Evolutionary conservation across 1,284 basidiomycete species (phyloP).

Genomic region (Stygiomarasmius scandens): DNA sequence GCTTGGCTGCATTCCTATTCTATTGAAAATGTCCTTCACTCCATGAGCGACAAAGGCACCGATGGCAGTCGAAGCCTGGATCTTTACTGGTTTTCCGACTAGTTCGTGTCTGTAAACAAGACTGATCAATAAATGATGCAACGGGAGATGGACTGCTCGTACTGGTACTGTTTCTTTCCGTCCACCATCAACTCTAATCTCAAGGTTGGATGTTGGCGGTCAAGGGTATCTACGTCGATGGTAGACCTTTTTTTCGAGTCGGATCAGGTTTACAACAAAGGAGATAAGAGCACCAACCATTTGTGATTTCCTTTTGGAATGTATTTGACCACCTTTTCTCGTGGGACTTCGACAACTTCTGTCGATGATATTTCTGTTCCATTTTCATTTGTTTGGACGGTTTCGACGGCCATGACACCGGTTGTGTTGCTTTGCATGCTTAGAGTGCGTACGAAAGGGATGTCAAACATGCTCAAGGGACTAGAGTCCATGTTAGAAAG

Average conservation of each 20-base stretch:
- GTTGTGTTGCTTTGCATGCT: slow-evolving; percentile 39
- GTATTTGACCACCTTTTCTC: slow-evolving; percentile 70
- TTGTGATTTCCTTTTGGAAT: slow-evolving; percentile 64
- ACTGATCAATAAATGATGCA: not conserved
- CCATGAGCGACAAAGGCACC: slow-evolving; percentile 50
- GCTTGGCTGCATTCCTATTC: slow-evolving; percentile 54
- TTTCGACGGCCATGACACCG: not conserved
- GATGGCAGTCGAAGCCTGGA: slow-evolving; percentile 47
- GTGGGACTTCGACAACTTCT: slow-evolving; percentile 41
- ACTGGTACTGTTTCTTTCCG: slow-evolving; percentile 65
- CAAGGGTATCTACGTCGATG: slow-evolving; percentile 74
- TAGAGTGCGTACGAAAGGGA: slow-evolving; percentile 61
- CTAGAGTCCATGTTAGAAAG: slow-evolving; percentile 29
- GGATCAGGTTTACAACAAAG: not conserved
- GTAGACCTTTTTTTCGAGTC: slow-evolving; percentile 51
- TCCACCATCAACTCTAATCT: slow-evolving; percentile 66
- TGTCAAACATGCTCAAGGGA: slow-evolving; percentile 76
- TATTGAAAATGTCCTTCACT: slow-evolving; percentile 56
- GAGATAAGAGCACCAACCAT: slow-evolving; percentile 42
- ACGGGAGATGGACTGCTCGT: slow-evolving; percentile 20
- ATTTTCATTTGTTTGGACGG: not conserved
- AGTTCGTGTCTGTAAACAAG: slow-evolving; percentile 42
- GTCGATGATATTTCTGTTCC: not conserved
- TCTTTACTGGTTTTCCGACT: slow-evolving; percentile 49
- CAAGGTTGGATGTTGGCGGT: slow-evolving; percentile 56